Evolutionary conservation across 768 basidiomycete species (phyloP), one percentile per base, ranked within the genome.

Genomic region (Suillus alpinus): DNA sequence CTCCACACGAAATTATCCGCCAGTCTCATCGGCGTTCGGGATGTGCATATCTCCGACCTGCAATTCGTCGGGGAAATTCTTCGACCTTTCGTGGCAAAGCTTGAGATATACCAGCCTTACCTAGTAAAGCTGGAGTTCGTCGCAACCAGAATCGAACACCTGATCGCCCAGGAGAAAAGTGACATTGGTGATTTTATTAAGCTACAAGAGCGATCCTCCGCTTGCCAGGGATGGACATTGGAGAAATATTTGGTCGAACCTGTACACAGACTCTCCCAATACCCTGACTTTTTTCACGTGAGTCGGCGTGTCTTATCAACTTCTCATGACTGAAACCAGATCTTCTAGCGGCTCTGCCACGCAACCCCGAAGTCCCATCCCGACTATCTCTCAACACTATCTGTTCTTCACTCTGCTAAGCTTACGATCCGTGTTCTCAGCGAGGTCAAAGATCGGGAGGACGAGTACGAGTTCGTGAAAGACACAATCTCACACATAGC

Each of bases 41-140:
- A 78, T 16, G 68, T 71, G 46, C 78, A 82, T 62, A 70, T 75
- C 56, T 72, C 81, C 1, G 72, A 82, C 50, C 73, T 89, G 14
- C 76, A 78, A 56, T 73, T 80, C 18, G 72, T 94, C 32, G 86
- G 90, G 8, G 82, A 84, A 12, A 73, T 78, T 0, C 73, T 95
- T 32, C 77, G 84, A 6, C 70, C 75, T 1, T 89, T 89, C 68
- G 81, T 94, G 14, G 76, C 83, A 1, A 81, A 79, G 49, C 74
- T 94, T 36, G 91, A 95, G 71, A 83, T 92, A 9, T 92, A 97
- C 66, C 92, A 94, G 71, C 89, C 92, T 20, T 96, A 95, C 73
- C 75, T 96, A 5, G 87, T 91, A 18, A 79, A 85, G 50, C 80
- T 95, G 39, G 87, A 87, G 49, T 79, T 80, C 39, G 83, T 88